Evolutionary conservation across 176 grass and related monocot species (phyloP), one percentile per base, ranked within the genome.

Genomic region (Pharus latifolius): DNA sequence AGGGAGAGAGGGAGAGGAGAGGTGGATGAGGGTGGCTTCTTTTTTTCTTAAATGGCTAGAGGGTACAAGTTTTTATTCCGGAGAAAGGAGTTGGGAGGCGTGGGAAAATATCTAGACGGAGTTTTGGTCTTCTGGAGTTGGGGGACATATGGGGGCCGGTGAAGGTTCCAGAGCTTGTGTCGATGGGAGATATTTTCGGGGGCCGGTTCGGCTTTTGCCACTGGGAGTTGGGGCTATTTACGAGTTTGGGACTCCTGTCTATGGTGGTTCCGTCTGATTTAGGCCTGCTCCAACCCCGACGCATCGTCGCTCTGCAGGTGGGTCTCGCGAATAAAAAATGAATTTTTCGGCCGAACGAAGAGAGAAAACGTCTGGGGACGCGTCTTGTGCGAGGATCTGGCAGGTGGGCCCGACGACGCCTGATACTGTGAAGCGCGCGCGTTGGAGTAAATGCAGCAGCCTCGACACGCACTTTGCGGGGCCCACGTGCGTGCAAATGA

Each of bases 91-190:
- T 44, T 38, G 50, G n/a, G 63, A 18, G 46, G 69, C 75, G 53
- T 63, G 41, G 60, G 46, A 6, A 70, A 83, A 81, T 54, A 79
- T 82, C 41, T 79, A 48, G 66, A 75, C 23, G 54, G 61, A 24
- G 68, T 49, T 65, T 65, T 64, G 65, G 65, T 80, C 76, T 63
- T 69, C 63, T 69, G 63, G 44, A 63, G 64, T 56, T 63, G 30
- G 70, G 77, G 65, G 72, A 77, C 50, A n/a, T n/a, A 38, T 4
- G 35, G 35, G 77, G 65, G 72, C 83, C 50, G 57, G 30, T 67
- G 96, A 99, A 95, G 90, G 82, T 95, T 99, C 90, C 23, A 99
- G 96, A 94, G 80, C 38, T 69, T 75, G 56, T 38, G 5, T 34
- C 72, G 54, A 28, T 33, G 76, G 62, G 6, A 95, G 91, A 95